Conservation (phyloP, 352 stramenopile genomes). For the Globisporangium ultimum region DNA sequence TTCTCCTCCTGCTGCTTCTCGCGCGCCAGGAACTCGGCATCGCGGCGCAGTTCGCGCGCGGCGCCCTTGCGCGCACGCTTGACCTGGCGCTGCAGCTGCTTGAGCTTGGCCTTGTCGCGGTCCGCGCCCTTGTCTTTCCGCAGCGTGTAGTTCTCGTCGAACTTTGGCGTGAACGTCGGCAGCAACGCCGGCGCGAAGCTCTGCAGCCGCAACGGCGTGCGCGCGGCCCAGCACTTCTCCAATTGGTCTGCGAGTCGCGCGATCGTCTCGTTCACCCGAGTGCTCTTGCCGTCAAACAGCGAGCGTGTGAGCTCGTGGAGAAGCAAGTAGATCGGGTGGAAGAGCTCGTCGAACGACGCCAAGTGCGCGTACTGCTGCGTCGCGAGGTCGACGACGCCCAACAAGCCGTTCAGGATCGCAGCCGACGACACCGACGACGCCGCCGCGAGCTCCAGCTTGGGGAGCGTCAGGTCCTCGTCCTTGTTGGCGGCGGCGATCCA, state of each 20-base stretch:
- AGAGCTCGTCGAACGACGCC: slow-evolving; percentile 71
- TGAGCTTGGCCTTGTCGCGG: slow-evolving; percentile 78
- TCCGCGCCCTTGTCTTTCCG: slow-evolving; percentile 89
- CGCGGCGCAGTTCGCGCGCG: slow-evolving; percentile 92
- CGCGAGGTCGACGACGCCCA: slow-evolving; percentile 44
- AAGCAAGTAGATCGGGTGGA: slow-evolving; percentile 68
- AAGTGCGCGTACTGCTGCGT: slow-evolving; percentile 58
- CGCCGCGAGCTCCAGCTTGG: slow-evolving; percentile 33
- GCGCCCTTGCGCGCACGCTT: slow-evolving; percentile 96
- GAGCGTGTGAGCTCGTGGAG: slow-evolving; percentile 56
- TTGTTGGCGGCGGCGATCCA: slow-evolving; percentile 24
- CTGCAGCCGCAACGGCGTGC: slow-evolving; percentile 71
- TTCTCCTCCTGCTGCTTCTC: slow-evolving; percentile 91
- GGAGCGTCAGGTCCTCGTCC: slow-evolving; percentile 20
- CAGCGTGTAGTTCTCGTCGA: slow-evolving; percentile 90
- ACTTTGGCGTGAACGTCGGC: slow-evolving; percentile 86
- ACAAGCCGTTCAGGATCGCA: slow-evolving; percentile 39
- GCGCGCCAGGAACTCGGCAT: slow-evolving; percentile 92
- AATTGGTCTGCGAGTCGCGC: slow-evolving; percentile 43
- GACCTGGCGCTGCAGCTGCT: slow-evolving; percentile 93
- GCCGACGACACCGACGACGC: slow-evolving; percentile 41
- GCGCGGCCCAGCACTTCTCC: slow-evolving; percentile 38
- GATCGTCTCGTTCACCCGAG: slow-evolving; percentile 48
- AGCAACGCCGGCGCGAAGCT: slow-evolving; percentile 64
- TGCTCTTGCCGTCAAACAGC: slow-evolving; percentile 20